Conservation (phyloP, 2,329 filamentous ascomycete genomes). For the Chaetomium strumarium region DNA sequence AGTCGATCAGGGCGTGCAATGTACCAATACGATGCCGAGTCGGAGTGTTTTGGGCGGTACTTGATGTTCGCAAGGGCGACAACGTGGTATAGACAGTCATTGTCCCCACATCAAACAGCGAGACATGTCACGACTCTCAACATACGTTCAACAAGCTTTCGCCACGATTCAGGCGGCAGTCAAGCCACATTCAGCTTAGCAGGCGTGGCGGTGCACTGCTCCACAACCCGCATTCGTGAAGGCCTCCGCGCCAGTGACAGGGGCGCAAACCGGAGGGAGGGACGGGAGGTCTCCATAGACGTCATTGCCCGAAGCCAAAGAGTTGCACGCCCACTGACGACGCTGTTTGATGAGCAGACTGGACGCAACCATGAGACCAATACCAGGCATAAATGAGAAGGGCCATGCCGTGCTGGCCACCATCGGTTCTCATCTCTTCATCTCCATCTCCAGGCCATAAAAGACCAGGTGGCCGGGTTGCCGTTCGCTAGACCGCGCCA, state of each 20-base stretch:
- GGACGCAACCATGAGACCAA: conserved; percentile 15
- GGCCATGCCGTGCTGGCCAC: not conserved
- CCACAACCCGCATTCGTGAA: not conserved
- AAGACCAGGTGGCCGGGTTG: conserved; percentile 7
- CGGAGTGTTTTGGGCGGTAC: too few species aligned
- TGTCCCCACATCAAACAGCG: conserved; percentile 17
- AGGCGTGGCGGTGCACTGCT: not conserved
- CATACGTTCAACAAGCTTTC: conserved; percentile 12
- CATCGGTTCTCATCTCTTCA: not conserved
- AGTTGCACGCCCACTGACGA: not conserved
- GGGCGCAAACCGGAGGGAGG: not conserved
- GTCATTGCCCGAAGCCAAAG: conserved; percentile 12
- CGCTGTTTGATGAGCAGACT: conserved; percentile 9
- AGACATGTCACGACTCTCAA: not conserved
- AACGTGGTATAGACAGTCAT: conserved; percentile 18
- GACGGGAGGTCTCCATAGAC: not conserved
- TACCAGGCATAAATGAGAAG: conserved; percentile 14
- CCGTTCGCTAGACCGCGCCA: conserved; percentile 15
- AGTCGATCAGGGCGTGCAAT: not conserved
- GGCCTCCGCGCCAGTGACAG: not conserved
- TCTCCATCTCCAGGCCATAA: conserved; percentile 1
- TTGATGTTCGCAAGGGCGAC: not conserved
- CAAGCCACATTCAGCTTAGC: not conserved
- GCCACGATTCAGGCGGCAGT: conserved; percentile 9
- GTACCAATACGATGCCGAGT: not conserved